Evolutionary conservation across 2,329 filamentous ascomycete species (phyloP), one percentile per base, ranked within the genome.

Genomic region (Aspergillus novoparasiticus): DNA sequence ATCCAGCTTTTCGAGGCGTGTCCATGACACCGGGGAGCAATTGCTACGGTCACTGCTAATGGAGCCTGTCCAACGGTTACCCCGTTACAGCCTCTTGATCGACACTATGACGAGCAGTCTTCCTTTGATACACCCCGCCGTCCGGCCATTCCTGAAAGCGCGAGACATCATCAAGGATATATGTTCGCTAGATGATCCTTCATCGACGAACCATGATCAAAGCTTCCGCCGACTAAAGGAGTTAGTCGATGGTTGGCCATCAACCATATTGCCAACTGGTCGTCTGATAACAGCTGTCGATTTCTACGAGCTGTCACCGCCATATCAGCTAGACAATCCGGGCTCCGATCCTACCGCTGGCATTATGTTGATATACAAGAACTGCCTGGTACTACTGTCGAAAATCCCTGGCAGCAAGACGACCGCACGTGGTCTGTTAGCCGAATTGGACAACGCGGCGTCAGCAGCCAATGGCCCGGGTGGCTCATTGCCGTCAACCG

Each of bases 111-210:
- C 95, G 55, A 89, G 90, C 68, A 93, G 91, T 64, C 85, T 98
- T 21, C 94, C 94, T 5, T 87, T 94, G 57, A 89, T 91, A 10
- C 94, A 98, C 75, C 92, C 93, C 3, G 94, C 94, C 0, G 84
- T 97, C 59, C 90, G 91, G 68, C 85, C 86, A 3, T 89, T 99
- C 79, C 86, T 97, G 48, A 94, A 93, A 74, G 94, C 95, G 0
- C 87, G 94, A 68, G 95, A 98, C 75, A 91, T 97, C 59, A 93
- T 99, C 68, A 93, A 94, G 23, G 95, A 96, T 59, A 99, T 99
- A 50, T 99, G 95, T 78, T 96, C 94, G 19, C 89, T 97, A 80
- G 94, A 97, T 71, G 85, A 91, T 80, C 74, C 91, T 72, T 72
- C 83, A 77, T 71, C 86, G 1, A 78, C 79, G 3, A 90, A 92